Percentiles rank a stretch among this genome's conserved stretches.
Conservation (phyloP, 2,329 filamentous ascomycete genomes). For the Zopfia rhizophila region DNA sequence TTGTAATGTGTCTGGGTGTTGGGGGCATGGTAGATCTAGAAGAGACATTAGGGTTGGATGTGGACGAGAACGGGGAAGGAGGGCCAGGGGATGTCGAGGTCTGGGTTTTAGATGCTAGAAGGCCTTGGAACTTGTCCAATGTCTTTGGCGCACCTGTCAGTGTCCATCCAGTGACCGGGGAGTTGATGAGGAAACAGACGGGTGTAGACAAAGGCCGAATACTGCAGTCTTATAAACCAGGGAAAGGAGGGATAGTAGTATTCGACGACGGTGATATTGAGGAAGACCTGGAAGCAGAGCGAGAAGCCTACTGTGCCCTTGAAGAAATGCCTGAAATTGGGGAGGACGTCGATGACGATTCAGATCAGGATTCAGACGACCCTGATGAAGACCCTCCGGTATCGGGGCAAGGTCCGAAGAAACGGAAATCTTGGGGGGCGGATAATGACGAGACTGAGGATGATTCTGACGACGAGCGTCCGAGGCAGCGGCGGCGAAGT, state of each 20-base stretch:
- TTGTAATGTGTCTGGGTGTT: constrained; percentile 92
- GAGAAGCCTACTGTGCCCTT: constrained; percentile 85
- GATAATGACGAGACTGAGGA: constrained; percentile 70
- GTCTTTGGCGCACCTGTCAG: constrained; percentile 76
- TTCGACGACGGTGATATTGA: constrained; percentile 97
- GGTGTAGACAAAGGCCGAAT: constrained; percentile 81
- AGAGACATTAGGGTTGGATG: constrained; percentile 78
- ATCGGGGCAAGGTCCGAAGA: constrained; percentile 50
- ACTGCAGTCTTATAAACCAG: constrained; percentile 75
- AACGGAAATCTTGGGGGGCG: constrained; percentile 58
- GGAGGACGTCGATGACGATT: constrained; percentile 72
- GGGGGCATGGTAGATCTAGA: constrained; percentile 91
- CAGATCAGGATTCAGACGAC: constrained; percentile 68
- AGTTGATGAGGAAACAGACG: constrained; percentile 62
- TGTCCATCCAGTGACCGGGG: constrained; percentile 58
- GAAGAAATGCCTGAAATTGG: constrained; percentile 91
- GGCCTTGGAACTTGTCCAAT: constrained; percentile 95
- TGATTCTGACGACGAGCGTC: constrained; percentile 78
- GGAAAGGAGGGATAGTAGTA: constrained; percentile 88
- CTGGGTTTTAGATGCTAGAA: constrained; percentile 90
- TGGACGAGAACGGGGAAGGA: constrained; percentile 70
- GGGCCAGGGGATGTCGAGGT: constrained; percentile 87
- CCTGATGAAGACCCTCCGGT: constrained; percentile 57
- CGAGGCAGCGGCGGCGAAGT: constrained; percentile 82
- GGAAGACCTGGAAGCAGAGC: constrained; percentile 78